Evolutionary conservation across 352 stramenopile species (phyloP).

Genomic region (Phytophthora multivora): DNA sequence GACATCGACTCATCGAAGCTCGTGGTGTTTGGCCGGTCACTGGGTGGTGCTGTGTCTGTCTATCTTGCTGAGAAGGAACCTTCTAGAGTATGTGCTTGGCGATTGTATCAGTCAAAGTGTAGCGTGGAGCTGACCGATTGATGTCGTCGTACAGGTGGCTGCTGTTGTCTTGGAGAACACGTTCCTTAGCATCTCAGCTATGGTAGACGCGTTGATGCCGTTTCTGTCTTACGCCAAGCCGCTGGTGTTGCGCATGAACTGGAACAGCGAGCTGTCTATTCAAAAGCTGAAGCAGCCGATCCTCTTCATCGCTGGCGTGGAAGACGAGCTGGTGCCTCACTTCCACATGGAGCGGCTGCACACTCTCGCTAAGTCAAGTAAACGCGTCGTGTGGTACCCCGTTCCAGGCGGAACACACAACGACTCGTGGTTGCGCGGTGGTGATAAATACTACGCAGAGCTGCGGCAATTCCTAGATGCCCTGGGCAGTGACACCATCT

Average conservation of each 20-base stretch:
- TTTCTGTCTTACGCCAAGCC: constrained; percentile 89
- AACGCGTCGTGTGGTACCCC: constrained; percentile 62
- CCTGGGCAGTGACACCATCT: constrained; percentile 31
- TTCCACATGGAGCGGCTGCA: constrained; percentile 88
- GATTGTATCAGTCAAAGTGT: not conserved
- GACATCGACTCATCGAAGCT: constrained; percentile 89
- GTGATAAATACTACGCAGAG: constrained; percentile 84
- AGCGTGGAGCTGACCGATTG: not conserved
- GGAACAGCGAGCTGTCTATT: constrained; percentile 81
- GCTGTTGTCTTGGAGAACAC: constrained; percentile 95
- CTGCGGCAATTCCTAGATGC: constrained; percentile 70
- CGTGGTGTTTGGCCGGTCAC: constrained; percentile 91
- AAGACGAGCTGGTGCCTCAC: constrained; percentile 93
- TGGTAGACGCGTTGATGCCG: constrained; percentile 95
- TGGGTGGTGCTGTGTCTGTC: constrained; percentile 93
- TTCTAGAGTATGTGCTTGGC: constrained; percentile 43
- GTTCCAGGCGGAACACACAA: constrained; percentile 95
- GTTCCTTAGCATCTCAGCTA: constrained; percentile 92
- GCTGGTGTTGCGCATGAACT: constrained; percentile 91
- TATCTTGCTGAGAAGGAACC: constrained; percentile 86
- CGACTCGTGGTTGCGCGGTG: constrained; percentile 93
- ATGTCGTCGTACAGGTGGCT: constrained; percentile 57
- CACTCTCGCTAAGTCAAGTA: constrained; percentile 60
- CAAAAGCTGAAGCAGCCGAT: constrained; percentile 78
- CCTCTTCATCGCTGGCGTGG: constrained; percentile 90